Percentiles rank a stretch among this genome's conserved stretches.
These are phyloP conservation scores for Chloris gayana DNA, from an alignment of 176 grass and related monocot genomes.

Conservation along the genomic window DNA sequence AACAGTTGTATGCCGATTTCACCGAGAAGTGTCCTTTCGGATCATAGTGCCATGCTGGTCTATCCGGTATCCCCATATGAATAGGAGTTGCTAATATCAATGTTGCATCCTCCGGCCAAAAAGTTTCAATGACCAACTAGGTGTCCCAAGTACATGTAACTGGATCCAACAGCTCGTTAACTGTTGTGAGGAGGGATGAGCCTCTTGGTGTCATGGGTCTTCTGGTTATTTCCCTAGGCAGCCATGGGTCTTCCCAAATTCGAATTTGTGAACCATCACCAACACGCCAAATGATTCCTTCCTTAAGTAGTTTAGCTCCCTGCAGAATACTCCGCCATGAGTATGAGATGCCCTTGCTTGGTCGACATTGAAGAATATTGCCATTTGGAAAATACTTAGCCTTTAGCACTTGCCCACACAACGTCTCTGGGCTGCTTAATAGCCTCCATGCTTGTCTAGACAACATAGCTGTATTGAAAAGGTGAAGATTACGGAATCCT, in stretches of 20 bases:
- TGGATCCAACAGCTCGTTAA: background rate
- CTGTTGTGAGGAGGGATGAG: fast-evolving
- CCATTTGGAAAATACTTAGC: no score
- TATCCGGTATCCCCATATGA: background rate
- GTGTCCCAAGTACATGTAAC: background rate
- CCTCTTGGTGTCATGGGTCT: background rate
- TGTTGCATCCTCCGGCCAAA: background rate
- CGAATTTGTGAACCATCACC: fast-evolving
- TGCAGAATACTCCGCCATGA: background rate
- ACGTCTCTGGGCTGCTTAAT: no score
- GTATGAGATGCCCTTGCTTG: background rate
- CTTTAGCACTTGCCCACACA: no score
- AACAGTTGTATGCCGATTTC: background rate
- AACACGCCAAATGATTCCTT: background rate
- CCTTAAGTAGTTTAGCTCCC: background rate
- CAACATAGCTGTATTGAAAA: no score
- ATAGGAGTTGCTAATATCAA: no score
- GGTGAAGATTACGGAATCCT: no score
- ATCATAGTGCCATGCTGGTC: background rate
- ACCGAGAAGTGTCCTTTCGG: background rate
- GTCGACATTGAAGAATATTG: no score
- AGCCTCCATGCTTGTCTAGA: no score
- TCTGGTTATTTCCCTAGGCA: background rate
- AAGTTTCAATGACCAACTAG: background rate
- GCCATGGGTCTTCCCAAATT: background rate